Percentiles rank a stretch among this genome's conserved stretches.
Evolutionary conservation across 1,284 basidiomycete species (phyloP).

Genomic region (Ustilago hordei): DNA sequence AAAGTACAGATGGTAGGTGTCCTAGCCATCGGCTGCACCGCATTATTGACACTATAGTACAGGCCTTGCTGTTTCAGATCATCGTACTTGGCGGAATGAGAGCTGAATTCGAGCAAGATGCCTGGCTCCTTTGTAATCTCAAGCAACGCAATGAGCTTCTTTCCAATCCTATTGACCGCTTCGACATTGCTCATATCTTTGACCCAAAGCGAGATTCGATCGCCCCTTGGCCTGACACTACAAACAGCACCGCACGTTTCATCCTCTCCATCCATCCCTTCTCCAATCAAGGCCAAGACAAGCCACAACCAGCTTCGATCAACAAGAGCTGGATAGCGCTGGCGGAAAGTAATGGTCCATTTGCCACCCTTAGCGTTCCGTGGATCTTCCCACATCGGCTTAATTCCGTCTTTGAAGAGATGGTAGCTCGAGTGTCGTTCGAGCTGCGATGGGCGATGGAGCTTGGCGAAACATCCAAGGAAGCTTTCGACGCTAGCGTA

Average conservation of each 20-base stretch:
- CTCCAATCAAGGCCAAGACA: slow-evolving; percentile 88
- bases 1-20: slow-evolving; percentile 20
- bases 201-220: slow-evolving; percentile 90
- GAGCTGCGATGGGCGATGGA: slow-evolving; percentile 87
- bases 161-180: slow-evolving; percentile 83
- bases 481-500: slow-evolving; percentile 78
- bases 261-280: slow-evolving; percentile 86
- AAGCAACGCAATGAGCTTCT: slow-evolving; percentile 71
- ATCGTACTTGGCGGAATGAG: slow-evolving; percentile 23
- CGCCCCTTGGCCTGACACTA: slow-evolving; percentile 84
- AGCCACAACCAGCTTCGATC: slow-evolving; percentile 92
- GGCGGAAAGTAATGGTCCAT: slow-evolving; percentile 91
- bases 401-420: slow-evolving; percentile 86
- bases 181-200: slow-evolving; percentile 84
- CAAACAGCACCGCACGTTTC: slow-evolving; percentile 86
- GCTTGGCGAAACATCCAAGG: slow-evolving; percentile 93
- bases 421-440: slow-evolving; percentile 92
- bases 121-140: slow-evolving; percentile 45
- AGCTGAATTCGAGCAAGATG: slow-evolving; percentile 44
- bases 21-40: slow-evolving; percentile 16
- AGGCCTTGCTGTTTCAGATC: slow-evolving; percentile 11
- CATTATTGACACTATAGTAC: slow-evolving; percentile 25
- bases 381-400: slow-evolving; percentile 95
- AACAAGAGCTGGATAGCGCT: slow-evolving; percentile 78
- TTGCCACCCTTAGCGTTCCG: slow-evolving; percentile 91